These are phyloP conservation scores for Botrytis paeoniae DNA, from an alignment of 2,329 filamentous ascomycete genomes.

Conservation along the genomic window DNA sequence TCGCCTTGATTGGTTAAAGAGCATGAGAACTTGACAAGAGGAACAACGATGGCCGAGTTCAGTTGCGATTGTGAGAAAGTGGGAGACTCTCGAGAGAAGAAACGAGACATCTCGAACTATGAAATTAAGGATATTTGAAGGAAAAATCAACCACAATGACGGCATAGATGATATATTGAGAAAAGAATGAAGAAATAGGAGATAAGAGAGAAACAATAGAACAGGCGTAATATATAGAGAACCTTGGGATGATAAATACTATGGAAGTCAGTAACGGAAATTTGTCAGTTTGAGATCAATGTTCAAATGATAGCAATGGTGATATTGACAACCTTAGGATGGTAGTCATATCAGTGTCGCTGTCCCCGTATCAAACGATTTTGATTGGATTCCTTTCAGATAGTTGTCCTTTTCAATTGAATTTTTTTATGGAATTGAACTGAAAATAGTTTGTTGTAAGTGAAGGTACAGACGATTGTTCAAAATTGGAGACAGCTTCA, in stretches of 20 bases:
- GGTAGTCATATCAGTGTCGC: background rate
- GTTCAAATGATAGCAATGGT: slow-evolving; percentile 13
- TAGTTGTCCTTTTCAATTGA: too few relatives aligned
- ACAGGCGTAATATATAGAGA: slow-evolving; percentile 1
- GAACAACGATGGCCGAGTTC: slow-evolving; percentile 27
- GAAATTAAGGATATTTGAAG: background rate
- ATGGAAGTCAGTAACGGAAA: background rate
- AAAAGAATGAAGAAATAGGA: background rate
- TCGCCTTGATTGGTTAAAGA: slow-evolving; percentile 28
- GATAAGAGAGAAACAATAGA: background rate
- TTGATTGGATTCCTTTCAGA: background rate
- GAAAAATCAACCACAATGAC: background rate
- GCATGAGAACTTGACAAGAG: slow-evolving; percentile 37
- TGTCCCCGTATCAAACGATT: background rate
- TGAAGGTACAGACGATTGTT: background rate
- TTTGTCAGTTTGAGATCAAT: slow-evolving; percentile 7
- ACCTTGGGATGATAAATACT: background rate
- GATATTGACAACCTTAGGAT: background rate
- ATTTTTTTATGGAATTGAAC: background rate
- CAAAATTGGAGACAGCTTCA: background rate
- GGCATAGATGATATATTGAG: background rate
- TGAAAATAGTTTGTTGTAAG: background rate
- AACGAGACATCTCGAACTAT: slow-evolving; percentile 26
- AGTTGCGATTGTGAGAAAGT: slow-evolving; percentile 20
- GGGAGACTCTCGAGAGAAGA: slow-evolving; percentile 20